phyloP scores from a whole-genome alignment of 176 grass and related monocot species.

The Oryza longistaminata region DNA sequence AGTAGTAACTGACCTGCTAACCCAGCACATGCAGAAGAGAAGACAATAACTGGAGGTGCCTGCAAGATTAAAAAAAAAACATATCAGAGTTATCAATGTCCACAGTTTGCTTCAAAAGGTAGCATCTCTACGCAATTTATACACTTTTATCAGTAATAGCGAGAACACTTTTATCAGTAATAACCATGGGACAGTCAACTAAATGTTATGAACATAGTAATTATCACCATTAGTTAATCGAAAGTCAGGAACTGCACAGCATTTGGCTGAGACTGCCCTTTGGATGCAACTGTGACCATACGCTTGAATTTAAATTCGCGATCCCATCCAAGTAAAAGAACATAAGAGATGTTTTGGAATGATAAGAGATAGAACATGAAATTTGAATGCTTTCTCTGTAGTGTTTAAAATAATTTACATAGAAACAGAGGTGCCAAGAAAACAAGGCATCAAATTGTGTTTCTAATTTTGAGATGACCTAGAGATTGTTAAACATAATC shows the following conservation, averaged over 20 bases:
- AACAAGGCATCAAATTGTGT: not conserved
- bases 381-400: not conserved
- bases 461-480: not conserved
- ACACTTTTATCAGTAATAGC: not conserved
- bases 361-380: not conserved
- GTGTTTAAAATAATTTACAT: not conserved
- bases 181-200: not conserved
- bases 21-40: constrained; percentile 97
- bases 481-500: not conserved
- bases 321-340: not conserved
- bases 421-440: not conserved
- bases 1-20: constrained; percentile 68
- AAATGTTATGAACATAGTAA: not conserved
- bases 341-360: not conserved
- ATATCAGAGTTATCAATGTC: not conserved
- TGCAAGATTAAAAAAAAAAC: constrained; percentile 21
- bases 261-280: not conserved
- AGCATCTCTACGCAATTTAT: not conserved
- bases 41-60: constrained; percentile 89
- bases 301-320: not conserved
- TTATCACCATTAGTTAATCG: not conserved
- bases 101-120: not conserved
- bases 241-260: not conserved
- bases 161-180: not conserved
- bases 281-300: constrained; percentile 1